These are phyloP conservation scores for Coprinopsis marcescibilis DNA, from an alignment of 768 basidiomycete species.

Conservation along the genomic window DNA sequence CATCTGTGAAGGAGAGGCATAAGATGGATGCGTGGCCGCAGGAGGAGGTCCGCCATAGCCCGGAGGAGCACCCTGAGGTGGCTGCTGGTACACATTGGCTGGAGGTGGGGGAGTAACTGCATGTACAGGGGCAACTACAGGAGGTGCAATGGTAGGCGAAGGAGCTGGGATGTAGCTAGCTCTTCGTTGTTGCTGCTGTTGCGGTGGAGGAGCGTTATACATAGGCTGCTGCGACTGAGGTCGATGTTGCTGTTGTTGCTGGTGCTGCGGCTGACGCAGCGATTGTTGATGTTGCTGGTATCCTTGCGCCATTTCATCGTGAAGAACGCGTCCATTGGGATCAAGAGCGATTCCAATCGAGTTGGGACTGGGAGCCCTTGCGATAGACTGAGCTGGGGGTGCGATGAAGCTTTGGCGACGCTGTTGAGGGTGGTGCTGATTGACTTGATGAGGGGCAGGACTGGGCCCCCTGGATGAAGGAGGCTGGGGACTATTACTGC, in stretches of 20 bases:
- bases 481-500: conserved; percentile 60
- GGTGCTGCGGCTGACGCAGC: conserved; percentile 26
- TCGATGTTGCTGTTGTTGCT: conserved; percentile 24
- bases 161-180: conserved; percentile 29
- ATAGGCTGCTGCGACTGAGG: conserved; percentile 20
- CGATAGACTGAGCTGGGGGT: conserved; percentile 30
- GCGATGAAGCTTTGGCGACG: conserved; percentile 36
- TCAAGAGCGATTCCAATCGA: conserved; percentile 81
- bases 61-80: conserved; percentile 26
- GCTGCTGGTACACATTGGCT: conserved; percentile 30
- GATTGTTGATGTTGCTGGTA: conserved; percentile 42
- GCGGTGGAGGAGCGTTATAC: conserved; percentile 24
- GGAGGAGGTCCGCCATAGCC: conserved; percentile 23
- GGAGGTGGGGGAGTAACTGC: conserved; percentile 33
- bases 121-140: conserved; percentile 22
- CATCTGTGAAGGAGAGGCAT: conserved; percentile 13
- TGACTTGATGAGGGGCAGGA: conserved; percentile 37
- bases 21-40: conserved; percentile 24
- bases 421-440: no score
- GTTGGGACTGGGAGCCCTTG: conserved; percentile 68
- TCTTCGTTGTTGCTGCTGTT: conserved; percentile 26
- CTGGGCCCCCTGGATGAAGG: conserved; percentile 46
- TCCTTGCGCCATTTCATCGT: conserved; percentile 70
- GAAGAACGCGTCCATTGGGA: conserved; percentile 70
- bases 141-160: conserved; percentile 28